Evolutionary conservation across 2,329 filamentous ascomycete genomes (phyloP).

Genomic region (Cryphonectria nitschkei): DNA sequence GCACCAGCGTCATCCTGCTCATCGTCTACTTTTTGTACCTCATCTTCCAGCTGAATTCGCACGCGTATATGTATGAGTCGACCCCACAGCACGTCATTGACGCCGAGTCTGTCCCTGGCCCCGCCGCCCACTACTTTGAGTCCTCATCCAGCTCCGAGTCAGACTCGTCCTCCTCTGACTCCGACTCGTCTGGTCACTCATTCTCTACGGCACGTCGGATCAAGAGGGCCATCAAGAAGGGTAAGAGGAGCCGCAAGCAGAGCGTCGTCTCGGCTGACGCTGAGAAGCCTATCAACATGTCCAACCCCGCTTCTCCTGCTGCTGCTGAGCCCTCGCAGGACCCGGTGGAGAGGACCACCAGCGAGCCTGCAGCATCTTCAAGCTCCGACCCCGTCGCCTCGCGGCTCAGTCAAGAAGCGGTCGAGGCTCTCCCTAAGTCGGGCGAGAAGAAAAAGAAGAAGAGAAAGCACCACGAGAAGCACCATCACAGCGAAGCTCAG

Average conservation of each 20-base stretch:
- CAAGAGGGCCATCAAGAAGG: slow-evolving; percentile 62
- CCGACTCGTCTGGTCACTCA: slow-evolving; percentile 54
- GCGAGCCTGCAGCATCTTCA: slow-evolving; percentile 31
- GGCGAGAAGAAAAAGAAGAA: slow-evolving; percentile 32
- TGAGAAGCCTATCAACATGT: slow-evolving; percentile 34
- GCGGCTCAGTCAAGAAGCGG: slow-evolving; percentile 25
- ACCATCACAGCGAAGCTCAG: slow-evolving; percentile 38
- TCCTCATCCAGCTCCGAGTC: slow-evolving; percentile 47
- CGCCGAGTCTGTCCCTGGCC: slow-evolving; percentile 67
- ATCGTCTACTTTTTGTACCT: slow-evolving; percentile 75
- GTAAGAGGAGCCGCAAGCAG: slow-evolving; percentile 66
- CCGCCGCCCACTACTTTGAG: slow-evolving; percentile 68
- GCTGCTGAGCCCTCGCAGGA: slow-evolving; percentile 10
- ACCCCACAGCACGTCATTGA: slow-evolving; percentile 69
- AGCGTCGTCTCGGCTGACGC: slow-evolving; percentile 58
- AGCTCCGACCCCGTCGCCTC: slow-evolving; percentile 21
- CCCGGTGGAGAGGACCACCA: slow-evolving; percentile 10
- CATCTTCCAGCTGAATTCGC: slow-evolving; percentile 75
- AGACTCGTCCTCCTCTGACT: slow-evolving; percentile 57
- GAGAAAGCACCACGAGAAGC: slow-evolving; percentile 22
- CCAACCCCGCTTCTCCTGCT: slow-evolving; percentile 13
- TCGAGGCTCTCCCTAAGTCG: slow-evolving; percentile 22
- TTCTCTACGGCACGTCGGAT: slow-evolving; percentile 61
- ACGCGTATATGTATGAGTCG: slow-evolving; percentile 69
- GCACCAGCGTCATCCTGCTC: slow-evolving; percentile 75